A percentile compares a stretch with the other conserved stretches of the same genome.
Evolutionary conservation across 179 eudicot species (phyloP).

Genomic region (Silene coronaria): DNA sequence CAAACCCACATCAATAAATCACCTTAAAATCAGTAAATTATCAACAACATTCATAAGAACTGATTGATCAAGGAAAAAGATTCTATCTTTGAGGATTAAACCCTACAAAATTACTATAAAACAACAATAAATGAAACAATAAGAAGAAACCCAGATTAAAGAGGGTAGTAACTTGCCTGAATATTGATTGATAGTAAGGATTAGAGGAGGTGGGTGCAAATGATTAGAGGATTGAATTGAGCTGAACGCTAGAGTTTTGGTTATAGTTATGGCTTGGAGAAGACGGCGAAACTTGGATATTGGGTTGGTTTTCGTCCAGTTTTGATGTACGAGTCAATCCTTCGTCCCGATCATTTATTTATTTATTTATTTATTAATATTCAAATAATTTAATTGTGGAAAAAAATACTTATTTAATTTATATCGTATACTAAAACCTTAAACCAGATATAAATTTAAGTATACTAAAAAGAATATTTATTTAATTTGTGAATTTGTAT

Average conservation of each 20-base stretch:
- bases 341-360: too few species aligned
- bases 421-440: too few species aligned
- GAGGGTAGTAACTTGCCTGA: neutral
- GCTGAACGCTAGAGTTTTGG: neutral
- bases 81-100: neutral
- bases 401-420: too few species aligned
- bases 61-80: neutral
- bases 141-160: conserved; percentile 3
- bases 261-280: neutral
- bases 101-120: neutral
- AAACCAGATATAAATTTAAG: too few species aligned
- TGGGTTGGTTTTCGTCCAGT: too few species aligned
- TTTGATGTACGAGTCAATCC: too few species aligned
- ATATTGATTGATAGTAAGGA: neutral
- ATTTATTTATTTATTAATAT: too few species aligned
- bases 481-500: too few species aligned
- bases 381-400: too few species aligned
- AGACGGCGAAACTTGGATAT: too few species aligned
- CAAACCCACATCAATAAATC: neutral
- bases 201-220: too few species aligned
- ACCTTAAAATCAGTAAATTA: neutral
- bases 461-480: too few species aligned
- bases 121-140: neutral
- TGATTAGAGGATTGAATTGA: conserved; percentile 2
- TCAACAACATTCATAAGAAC: neutral